Conservation (phyloP, 257 asterid species). For the Solanum lycopersicoides region DNA sequence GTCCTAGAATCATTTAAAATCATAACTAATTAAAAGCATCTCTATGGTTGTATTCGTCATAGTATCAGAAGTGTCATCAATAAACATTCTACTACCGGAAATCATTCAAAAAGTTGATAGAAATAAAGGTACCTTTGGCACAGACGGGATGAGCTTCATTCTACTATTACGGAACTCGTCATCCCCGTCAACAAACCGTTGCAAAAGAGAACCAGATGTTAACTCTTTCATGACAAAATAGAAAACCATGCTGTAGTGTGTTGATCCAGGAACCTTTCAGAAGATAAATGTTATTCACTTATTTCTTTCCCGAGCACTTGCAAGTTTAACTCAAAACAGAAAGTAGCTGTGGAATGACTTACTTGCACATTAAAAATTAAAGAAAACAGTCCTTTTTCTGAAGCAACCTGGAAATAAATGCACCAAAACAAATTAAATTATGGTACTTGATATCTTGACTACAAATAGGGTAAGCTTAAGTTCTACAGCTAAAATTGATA, state of each 20-base stretch:
- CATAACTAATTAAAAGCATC: background rate
- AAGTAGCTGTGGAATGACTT: constrained; percentile 26
- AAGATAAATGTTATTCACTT: constrained; percentile 4
- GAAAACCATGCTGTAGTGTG: constrained; percentile 93
- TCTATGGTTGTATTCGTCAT: background rate
- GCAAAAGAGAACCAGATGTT: constrained; percentile 69
- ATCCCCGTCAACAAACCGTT: constrained; percentile 91
- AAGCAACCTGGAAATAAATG: constrained; percentile 60
- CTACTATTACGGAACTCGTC: constrained; percentile 94
- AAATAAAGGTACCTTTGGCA: constrained; percentile 64
- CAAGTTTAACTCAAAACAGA: constrained; percentile 3
- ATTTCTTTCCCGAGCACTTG: background rate
- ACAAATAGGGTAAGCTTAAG: background rate
- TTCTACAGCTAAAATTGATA: background rate
- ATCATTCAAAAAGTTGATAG: background rate
- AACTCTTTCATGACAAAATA: constrained; percentile 62
- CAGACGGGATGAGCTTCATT: constrained; percentile 94
- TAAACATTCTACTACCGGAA: background rate
- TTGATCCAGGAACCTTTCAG: constrained; percentile 86
- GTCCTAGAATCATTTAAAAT: background rate
- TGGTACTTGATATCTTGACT: background rate
- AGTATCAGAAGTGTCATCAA: background rate
- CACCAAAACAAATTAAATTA: background rate
- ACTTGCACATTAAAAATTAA: constrained; percentile 89
- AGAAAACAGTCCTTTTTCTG: constrained; percentile 78